Evolutionary conservation across 2,329 filamentous ascomycete genomes (phyloP), one percentile per base, ranked within the genome.

Genomic region (Coniochaeta ligniaria): DNA sequence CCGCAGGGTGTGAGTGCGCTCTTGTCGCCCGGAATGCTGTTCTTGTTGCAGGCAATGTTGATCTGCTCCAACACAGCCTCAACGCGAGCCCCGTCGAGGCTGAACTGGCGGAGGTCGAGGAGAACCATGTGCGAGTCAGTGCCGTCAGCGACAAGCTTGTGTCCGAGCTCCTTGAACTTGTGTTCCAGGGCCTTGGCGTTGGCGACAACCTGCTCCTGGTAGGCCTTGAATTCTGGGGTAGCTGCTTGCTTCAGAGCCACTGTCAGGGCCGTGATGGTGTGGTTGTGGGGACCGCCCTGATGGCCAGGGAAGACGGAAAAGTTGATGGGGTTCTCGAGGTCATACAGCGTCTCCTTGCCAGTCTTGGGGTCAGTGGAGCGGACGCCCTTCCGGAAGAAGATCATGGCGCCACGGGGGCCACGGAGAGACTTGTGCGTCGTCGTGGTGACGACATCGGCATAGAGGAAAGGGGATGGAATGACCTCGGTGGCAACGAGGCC

Each of bases 41-140:
- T 99, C 88, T 99, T 99, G 88, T 99, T 99, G 86, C 92, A 96
- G 64, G 95, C 93, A 76, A 99, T 96, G 83, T 96, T 96, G 79
- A 97, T 95, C 76, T 96, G 90, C 82, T 99, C 95, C 22, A 99
- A 88, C 62, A 99, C 90, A 64, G 91, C 89, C 84, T 99, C 95
- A 47, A 98, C 90, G 76, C 95, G 92, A 61, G 95, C 95, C 71
- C 95, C 95, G 71, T 99, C 95, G 20, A 99, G 86, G 65, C 80
- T 83, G 73, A 91, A 85, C 72, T 92, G 87, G 75, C 96, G 93
- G 66, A 99, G 87, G 76, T 99, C 95, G 63, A 99, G 78, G 61
- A 99, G 88, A 57, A 99, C 93, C 83, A 99, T 92, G 82, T 99
- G 95, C 72, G 93, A 96, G 80, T 99, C 95, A 47, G 95, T 99